Conservation (phyloP, 345 rosid genomes). For the Camelina hispida region DNA sequence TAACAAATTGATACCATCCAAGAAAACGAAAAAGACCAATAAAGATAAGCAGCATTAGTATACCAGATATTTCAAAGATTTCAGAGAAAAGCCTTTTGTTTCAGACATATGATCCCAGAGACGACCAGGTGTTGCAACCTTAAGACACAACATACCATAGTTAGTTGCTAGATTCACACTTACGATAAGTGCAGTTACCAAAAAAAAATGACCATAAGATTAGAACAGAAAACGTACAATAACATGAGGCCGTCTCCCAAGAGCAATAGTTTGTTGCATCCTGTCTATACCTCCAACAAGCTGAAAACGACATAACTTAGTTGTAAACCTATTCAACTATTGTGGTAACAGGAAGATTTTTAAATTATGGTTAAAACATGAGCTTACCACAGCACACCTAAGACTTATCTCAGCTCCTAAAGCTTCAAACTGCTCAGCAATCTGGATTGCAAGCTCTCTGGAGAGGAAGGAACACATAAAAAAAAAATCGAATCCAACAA, state of each 20-base stretch:
- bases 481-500: neutral
- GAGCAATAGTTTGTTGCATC: slow-evolving; percentile 76
- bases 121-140: slow-evolving; percentile 98
- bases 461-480: slow-evolving; percentile 5
- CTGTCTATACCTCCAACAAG: slow-evolving; percentile 97
- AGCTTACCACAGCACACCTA: slow-evolving; percentile 85
- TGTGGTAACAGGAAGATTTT: neutral
- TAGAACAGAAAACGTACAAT: slow-evolving; percentile 42
- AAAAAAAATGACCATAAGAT: neutral
- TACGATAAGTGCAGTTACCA: neutral
- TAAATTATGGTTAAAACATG: neutral
- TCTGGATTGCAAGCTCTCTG: slow-evolving; percentile 96
- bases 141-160: slow-evolving; percentile 6
- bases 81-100: slow-evolving; percentile 91
- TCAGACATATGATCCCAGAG: slow-evolving; percentile 86
- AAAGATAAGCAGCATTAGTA: slow-evolving; percentile 14
- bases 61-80: slow-evolving; percentile 82
- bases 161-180: slow-evolving; percentile 7
- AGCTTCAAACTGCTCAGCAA: slow-evolving; percentile 95
- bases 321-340: neutral
- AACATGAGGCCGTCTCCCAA: slow-evolving; percentile 85
- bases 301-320: slow-evolving; percentile 42
- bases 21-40: neutral
- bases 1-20: neutral
- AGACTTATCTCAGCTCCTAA: slow-evolving; percentile 81